Evolutionary conservation across 148 eudicot species (phyloP), one percentile per base, ranked within the genome.

Genomic region (Beta vulgaris): DNA sequence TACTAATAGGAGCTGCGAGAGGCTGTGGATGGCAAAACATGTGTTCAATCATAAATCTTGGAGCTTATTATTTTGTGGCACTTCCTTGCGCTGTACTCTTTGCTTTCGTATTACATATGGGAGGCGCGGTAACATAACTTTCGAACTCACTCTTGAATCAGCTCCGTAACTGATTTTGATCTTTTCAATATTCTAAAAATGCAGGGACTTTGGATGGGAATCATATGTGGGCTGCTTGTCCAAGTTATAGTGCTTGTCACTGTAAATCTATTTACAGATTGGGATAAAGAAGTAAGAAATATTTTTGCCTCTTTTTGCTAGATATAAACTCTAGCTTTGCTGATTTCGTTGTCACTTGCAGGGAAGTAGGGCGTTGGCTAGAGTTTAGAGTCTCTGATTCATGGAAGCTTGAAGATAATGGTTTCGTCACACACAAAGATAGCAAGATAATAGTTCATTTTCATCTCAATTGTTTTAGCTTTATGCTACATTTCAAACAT

Each of bases 21-120:
- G 95, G 95, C 10, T 90, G 90, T 71, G 90, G 95, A 18, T 86
- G 91, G 91, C 95, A 90, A 79, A 86, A 82, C 19, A 70, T 87
- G 57, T 90, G 91, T 67, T 73, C 87, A 21, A 25, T 77, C 51
- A 84, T 88, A 68, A 88, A 88, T 74, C 85, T 90, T 42, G 91
- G 86, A 44, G 95, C 95, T 44, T 90, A 90, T 73, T 90, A 88
- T 65, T 53, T 80, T 66, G 90, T 88, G 69, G 91, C 85, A 53
- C 73, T 88, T 74, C 94, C 94, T 28, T 85, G 57, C 72, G 87
- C 90, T 69, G 78, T 82, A 62, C 66, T 90, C 10, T 84, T 90
- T 49, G 88, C 91, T 4, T 90, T 90, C 72, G 79, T 85, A 63
- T 75, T 86, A 57, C 86, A 82, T 40, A 70, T 82, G 55, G 88